These are phyloP conservation scores for Astraeus odoratus DNA, from an alignment of 768 basidiomycete species.

Conservation along the genomic window DNA sequence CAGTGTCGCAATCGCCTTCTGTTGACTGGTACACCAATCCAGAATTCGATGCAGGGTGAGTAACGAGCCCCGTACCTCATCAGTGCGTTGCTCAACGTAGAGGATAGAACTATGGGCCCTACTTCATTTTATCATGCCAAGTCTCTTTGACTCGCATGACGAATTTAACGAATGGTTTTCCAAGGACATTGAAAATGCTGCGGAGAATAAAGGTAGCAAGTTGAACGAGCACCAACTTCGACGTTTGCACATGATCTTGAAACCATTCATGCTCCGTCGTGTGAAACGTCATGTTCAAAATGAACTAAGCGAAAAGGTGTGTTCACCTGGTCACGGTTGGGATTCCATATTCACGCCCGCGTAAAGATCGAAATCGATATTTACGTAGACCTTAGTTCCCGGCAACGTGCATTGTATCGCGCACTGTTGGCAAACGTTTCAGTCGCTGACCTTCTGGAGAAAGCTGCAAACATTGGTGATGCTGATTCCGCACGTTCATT, in stretches of 20 bases:
- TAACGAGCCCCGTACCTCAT: background rate
- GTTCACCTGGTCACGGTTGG: slow-evolving; percentile 27
- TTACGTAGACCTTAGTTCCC: slow-evolving; percentile 87
- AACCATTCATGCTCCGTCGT: slow-evolving; percentile 97
- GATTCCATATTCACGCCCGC: slow-evolving; percentile 82
- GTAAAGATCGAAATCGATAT: slow-evolving; percentile 91
- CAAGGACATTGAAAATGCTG: slow-evolving; percentile 95
- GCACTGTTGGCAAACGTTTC: slow-evolving; percentile 90
- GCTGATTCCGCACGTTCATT: slow-evolving; percentile 87
- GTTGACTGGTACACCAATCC: slow-evolving; percentile 96
- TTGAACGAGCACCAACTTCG: slow-evolving; percentile 93
- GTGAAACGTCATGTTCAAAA: slow-evolving; percentile 99
- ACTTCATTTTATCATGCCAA: slow-evolving; percentile 99
- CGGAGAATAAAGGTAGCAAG: slow-evolving; percentile 84
- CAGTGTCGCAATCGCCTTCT: slow-evolving; percentile 93
- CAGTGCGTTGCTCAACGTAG: slow-evolving; percentile 1
- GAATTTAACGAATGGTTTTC: slow-evolving; percentile 99
- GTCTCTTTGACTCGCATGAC: slow-evolving; percentile 96
- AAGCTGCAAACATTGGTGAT: slow-evolving; percentile 87
- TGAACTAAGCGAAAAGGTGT: slow-evolving; percentile 95
- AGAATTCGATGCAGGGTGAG: slow-evolving; percentile 98
- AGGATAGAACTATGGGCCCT: slow-evolving; percentile 90
- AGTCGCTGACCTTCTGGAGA: slow-evolving; percentile 87
- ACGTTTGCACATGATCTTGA: slow-evolving; percentile 95
- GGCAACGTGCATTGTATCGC: slow-evolving; percentile 86